Conservation (phyloP, 2,329 filamentous ascomycete genomes). For the Verticillium nonalfalfae region DNA sequence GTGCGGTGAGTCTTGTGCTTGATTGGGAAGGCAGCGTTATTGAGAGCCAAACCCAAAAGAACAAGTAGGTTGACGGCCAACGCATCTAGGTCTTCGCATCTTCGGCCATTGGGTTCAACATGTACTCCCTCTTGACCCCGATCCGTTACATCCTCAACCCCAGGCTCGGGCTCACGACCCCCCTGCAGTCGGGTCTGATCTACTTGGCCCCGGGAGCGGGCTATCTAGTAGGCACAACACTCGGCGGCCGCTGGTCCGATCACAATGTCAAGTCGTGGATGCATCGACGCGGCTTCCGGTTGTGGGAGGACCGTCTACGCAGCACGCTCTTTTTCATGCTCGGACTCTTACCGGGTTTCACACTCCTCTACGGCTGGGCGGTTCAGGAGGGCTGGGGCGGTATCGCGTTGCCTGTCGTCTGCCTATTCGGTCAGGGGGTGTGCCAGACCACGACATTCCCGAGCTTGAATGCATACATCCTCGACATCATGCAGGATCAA, state of each 20-base stretch:
- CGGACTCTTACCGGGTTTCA: slow-evolving; percentile 51
- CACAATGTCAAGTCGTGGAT: slow-evolving; percentile 60
- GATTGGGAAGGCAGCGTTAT: no score
- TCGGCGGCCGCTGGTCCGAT: slow-evolving; percentile 69
- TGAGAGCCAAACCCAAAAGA: not conserved
- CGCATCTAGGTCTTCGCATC: slow-evolving; percentile 39
- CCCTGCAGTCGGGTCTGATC: slow-evolving; percentile 64
- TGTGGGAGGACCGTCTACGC: slow-evolving; percentile 64
- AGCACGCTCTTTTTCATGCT: slow-evolving; percentile 52
- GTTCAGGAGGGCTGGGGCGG: slow-evolving; percentile 31
- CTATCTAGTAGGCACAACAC: slow-evolving; percentile 62
- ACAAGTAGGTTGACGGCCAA: not conserved
- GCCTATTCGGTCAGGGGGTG: slow-evolving; percentile 64
- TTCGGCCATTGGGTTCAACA: slow-evolving; percentile 66
- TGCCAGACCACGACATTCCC: slow-evolving; percentile 66
- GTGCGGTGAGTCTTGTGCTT: slow-evolving; percentile 9
- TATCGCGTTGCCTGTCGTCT: slow-evolving; percentile 50
- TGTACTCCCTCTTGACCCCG: slow-evolving; percentile 53
- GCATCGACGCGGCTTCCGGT: slow-evolving; percentile 45
- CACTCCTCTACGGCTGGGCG: slow-evolving; percentile 63
- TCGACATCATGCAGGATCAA: slow-evolving; percentile 9
- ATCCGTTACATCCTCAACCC: slow-evolving; percentile 72
- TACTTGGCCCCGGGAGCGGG: slow-evolving; percentile 69
- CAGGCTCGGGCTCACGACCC: slow-evolving; percentile 60
- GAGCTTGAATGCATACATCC: slow-evolving; percentile 53